Percentiles rank a stretch among this genome's conserved stretches.
Evolutionary conservation across 164 flowering plant genomes (phyloP).

Genomic region (Stephania cephalantha): DNA sequence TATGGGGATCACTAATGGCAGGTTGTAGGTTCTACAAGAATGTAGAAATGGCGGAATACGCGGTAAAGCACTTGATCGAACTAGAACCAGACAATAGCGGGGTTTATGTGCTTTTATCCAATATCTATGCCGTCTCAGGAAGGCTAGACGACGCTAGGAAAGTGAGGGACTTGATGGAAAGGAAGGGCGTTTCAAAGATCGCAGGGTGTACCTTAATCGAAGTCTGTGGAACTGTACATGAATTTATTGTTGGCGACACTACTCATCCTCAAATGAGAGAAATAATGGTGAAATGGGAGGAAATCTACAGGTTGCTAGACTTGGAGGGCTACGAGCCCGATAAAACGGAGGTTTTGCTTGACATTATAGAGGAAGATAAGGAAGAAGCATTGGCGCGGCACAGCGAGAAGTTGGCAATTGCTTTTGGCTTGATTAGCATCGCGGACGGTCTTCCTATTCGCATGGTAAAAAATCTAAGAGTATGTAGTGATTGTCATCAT

Average conservation of each 20-base stretch:
- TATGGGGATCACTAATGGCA: conserved; percentile 34
- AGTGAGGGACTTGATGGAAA: conserved; percentile 19
- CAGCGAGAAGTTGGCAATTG: conserved; percentile 23
- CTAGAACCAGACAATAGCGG: conserved; percentile 26
- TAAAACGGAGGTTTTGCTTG: conserved; percentile 16
- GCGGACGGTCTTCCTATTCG: conserved; percentile 16
- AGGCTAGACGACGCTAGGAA: conserved; percentile 24
- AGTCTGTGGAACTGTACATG: conserved; percentile 17
- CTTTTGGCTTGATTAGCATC: conserved; percentile 17
- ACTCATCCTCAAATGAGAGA: conserved; percentile 22
- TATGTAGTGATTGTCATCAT: conserved; percentile 23
- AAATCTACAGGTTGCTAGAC: conserved; percentile 18
- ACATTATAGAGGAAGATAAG: conserved; percentile 22
- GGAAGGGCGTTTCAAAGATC: conserved; percentile 14
- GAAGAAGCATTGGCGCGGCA: conserved; percentile 19
- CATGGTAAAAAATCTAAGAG: conserved; percentile 21
- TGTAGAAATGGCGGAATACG: conserved; percentile 24
- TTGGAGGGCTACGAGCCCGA: conserved; percentile 23
- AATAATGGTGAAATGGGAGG: conserved; percentile 24
- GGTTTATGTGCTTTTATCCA: conserved; percentile 28
- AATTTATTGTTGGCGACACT: conserved; percentile 22
- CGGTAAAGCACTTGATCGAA: conserved; percentile 20
- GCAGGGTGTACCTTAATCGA: conserved; percentile 30
- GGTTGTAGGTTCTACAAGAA: conserved; percentile 30
- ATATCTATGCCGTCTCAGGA: conserved; percentile 25